Evolutionary conservation across 768 basidiomycete genomes (phyloP).

Genomic region (Cubamyces sp.): DNA sequence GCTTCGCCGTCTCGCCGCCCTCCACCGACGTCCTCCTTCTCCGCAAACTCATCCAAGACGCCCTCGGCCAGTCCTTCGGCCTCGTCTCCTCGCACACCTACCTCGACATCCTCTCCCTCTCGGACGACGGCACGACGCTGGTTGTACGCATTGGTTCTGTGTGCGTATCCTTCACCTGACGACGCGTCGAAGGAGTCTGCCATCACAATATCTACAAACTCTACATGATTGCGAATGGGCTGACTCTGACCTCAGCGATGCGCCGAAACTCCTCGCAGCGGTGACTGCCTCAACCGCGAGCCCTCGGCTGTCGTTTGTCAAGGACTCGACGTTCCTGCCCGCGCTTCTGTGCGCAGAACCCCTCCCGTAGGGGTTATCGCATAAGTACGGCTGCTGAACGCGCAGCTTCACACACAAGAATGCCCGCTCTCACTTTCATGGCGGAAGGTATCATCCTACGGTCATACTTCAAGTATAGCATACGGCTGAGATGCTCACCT

Average conservation of each 20-base stretch:
- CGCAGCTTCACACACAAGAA: too few relatives aligned
- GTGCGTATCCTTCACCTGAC: conserved; percentile 34
- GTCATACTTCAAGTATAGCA: too few relatives aligned
- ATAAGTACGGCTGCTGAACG: too few relatives aligned
- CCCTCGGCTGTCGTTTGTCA: conserved; percentile 33
- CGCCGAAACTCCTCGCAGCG: conserved; percentile 36
- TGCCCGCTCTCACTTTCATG: too few relatives aligned
- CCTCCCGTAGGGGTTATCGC: conserved; percentile 1
- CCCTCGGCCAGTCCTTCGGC: conserved; percentile 59
- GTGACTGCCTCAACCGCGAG: conserved; percentile 28
- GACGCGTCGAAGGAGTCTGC: background rate
- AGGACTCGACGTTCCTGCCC: conserved; percentile 38
- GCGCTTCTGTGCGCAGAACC: conserved; percentile 30
- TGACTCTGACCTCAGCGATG: conserved; percentile 30
- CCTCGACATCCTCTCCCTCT: conserved; percentile 62
- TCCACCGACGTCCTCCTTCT: conserved; percentile 48
- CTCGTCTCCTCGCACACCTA: conserved; percentile 52
- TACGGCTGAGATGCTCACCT: too few relatives aligned
- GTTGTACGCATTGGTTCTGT: conserved; percentile 46
- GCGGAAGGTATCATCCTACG: too few relatives aligned
- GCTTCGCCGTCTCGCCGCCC: conserved; percentile 45
- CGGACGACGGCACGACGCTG: conserved; percentile 43
- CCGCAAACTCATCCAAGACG: conserved; percentile 59
- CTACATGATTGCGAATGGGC: too few relatives aligned
- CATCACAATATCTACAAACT: background rate